These are phyloP conservation scores for Phialophora verrucosa DNA, from an alignment of 2,329 filamentous ascomycete genomes.

Conservation along the genomic window DNA sequence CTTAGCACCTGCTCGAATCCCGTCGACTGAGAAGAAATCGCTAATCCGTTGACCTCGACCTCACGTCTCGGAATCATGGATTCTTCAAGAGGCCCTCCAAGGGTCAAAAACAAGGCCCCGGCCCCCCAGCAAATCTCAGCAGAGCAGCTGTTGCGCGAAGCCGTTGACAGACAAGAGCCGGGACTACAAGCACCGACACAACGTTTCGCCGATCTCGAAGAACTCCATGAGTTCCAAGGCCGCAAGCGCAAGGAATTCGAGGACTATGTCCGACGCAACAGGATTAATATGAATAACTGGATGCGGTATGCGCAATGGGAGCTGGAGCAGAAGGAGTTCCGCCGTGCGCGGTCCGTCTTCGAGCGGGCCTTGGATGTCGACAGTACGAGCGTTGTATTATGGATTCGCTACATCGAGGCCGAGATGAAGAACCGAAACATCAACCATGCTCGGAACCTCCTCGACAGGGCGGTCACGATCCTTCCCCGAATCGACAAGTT, in stretches of 20 bases:
- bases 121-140: conserved; percentile 91
- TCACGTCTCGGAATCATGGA: conserved; percentile 68
- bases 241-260: conserved; percentile 96
- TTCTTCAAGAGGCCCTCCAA: conserved; percentile 83
- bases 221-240: conserved; percentile 96
- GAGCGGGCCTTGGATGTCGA: conserved; percentile 93
- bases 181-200: conserved; percentile 88
- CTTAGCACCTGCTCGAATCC: background rate
- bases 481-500: conserved; percentile 91
- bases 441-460: conserved; percentile 91
- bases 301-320: conserved; percentile 98
- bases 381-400: conserved; percentile 81
- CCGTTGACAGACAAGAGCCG: conserved; percentile 92
- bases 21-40: background rate
- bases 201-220: conserved; percentile 93
- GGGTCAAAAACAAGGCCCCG: conserved; percentile 98
- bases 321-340: conserved; percentile 96
- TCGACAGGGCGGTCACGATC: conserved; percentile 93
- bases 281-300: conserved; percentile 98
- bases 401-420: conserved; percentile 92
- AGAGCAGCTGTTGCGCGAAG: conserved; percentile 95
- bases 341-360: conserved; percentile 88
- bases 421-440: conserved; percentile 97
- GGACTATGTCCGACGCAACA: conserved; percentile 93
- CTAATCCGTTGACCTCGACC: background rate